Conservation (phyloP, 352 stramenopile species). For the Phytophthora foliorum region DNA sequence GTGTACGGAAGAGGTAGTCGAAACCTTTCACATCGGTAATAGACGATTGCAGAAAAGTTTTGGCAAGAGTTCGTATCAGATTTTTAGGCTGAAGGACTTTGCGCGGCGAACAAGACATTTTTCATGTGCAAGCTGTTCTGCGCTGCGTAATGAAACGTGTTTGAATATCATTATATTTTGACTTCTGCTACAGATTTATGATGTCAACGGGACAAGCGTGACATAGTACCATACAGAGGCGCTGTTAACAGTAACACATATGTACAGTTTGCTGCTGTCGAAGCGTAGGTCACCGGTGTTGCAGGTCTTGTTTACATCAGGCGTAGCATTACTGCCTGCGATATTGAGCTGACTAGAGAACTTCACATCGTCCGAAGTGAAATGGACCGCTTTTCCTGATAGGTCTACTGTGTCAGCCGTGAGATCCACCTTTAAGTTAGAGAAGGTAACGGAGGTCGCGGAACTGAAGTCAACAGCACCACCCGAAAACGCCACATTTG, state of each 20-base stretch:
- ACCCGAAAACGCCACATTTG: neutral
- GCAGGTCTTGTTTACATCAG: constrained; percentile 9
- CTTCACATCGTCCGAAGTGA: constrained; percentile 16
- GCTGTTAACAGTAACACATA: constrained; percentile 23
- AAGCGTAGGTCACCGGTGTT: constrained; percentile 41
- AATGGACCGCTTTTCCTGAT: constrained; percentile 12
- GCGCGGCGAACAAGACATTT: too few species aligned
- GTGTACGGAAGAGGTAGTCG: neutral
- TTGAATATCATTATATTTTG: too few species aligned
- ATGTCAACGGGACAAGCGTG: too few species aligned
- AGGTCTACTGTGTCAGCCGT: neutral
- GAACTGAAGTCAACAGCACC: constrained; percentile 8
- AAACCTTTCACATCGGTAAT: too few species aligned
- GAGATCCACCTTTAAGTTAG: constrained; percentile 13
- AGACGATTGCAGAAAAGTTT: neutral
- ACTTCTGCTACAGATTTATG: too few species aligned
- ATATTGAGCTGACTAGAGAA: constrained; percentile 33
- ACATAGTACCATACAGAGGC: too few species aligned
- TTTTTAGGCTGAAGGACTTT: too few species aligned
- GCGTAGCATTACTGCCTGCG: constrained; percentile 10
- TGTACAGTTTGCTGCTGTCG: constrained; percentile 28
- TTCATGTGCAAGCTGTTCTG: too few species aligned
- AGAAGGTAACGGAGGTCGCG: neutral
- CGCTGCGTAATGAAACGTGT: too few species aligned
- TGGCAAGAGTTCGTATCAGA: too few species aligned